phyloP scores from a whole-genome alignment of 2,329 filamentous ascomycete species.

The Aspergillus quadricinctus region DNA sequence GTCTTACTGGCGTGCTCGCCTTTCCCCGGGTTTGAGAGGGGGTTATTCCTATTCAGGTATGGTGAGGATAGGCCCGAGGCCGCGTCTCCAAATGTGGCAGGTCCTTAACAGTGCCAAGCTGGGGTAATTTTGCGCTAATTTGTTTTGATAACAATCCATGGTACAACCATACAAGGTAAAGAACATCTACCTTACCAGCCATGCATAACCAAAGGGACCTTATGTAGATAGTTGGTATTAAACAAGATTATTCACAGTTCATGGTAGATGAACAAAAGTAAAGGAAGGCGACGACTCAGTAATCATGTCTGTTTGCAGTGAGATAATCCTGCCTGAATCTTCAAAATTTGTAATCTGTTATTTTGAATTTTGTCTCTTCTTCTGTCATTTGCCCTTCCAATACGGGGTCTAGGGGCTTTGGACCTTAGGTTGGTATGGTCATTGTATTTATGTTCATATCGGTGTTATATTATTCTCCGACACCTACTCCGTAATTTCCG shows the following conservation, averaged over 20 bases:
- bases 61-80: neutral
- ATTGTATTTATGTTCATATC: neutral
- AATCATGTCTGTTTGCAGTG: too few species aligned
- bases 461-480: neutral
- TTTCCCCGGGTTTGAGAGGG: neutral
- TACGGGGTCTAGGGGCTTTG: too few species aligned
- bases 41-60: neutral
- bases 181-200: too few species aligned
- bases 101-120: constrained; percentile 10
- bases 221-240: neutral
- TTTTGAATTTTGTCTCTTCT: neutral
- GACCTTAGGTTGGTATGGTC: neutral
- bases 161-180: too few species aligned
- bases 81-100: constrained; percentile 9
- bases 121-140: constrained; percentile 5
- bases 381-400: neutral
- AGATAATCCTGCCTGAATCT: neutral
- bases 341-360: neutral
- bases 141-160: neutral
- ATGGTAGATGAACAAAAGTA: too few species aligned
- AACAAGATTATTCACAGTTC: neutral
- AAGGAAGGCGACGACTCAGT: too few species aligned
- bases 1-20: too few species aligned
- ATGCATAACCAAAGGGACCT: neutral
- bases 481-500: neutral